Conservation (phyloP, 1,284 basidiomycete genomes). For the Filobasidium uniguttulatum region DNA sequence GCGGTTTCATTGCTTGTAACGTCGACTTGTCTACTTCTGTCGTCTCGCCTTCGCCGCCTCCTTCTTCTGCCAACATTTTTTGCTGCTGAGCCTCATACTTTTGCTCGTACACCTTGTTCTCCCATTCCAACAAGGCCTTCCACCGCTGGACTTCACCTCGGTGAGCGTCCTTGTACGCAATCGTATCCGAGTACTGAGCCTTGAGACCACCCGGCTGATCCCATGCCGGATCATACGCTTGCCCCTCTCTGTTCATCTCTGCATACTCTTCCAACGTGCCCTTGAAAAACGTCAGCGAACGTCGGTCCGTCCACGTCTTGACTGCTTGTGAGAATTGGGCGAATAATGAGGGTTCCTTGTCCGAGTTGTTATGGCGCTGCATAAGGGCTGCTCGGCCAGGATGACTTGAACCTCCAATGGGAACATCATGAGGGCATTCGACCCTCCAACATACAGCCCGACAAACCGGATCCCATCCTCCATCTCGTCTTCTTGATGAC, state of each 20-base stretch:
- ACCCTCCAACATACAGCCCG: background rate
- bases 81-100: background rate
- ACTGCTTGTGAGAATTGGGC: background rate
- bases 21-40: too few relatives aligned
- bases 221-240: background rate
- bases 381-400: background rate
- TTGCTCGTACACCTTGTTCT: background rate
- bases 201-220: background rate
- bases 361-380: background rate
- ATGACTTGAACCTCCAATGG: background rate
- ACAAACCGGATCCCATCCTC: slow-evolving; percentile 1
- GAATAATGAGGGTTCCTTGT: background rate
- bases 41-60: background rate
- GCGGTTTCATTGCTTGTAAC: too few relatives aligned
- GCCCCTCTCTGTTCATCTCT: background rate
- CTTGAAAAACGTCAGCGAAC: background rate
- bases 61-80: background rate
- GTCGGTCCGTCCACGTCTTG: background rate
- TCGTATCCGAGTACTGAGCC: background rate
- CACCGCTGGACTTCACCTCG: background rate
- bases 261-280: background rate
- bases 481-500: background rate
- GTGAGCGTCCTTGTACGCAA: background rate
- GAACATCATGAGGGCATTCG: background rate
- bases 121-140: background rate